Percentiles rank a stretch among this genome's conserved stretches.
These are phyloP conservation scores for Plantago ovata DNA, from an alignment of 257 asterid genomes.

Conservation along the genomic window DNA sequence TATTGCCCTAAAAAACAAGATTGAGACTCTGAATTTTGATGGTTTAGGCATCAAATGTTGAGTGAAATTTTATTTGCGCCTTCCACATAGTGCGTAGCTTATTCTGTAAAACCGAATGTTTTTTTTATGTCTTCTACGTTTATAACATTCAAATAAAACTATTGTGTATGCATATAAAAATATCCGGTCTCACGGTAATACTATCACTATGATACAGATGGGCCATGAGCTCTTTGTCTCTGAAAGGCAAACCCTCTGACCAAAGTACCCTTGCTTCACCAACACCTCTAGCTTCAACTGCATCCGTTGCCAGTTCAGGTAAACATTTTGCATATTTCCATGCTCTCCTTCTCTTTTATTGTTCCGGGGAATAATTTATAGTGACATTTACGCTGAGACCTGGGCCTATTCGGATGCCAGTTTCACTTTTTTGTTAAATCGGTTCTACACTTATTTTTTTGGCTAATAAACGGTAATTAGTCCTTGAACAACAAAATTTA, in stretches of 20 bases:
- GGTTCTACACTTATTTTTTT: not conserved
- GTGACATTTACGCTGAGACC: not conserved
- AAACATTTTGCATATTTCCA: constrained; percentile 13
- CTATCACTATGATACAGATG: constrained; percentile 59
- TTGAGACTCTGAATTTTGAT: too few species aligned
- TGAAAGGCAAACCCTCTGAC: constrained; percentile 85
- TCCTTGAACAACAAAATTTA: not conserved
- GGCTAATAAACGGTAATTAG: not conserved
- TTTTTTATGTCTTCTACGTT: not conserved
- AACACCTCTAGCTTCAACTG: constrained; percentile 52
- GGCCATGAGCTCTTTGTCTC: constrained; percentile 98
- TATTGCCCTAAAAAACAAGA: too few species aligned
- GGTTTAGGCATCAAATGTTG: too few species aligned
- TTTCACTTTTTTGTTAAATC: not conserved
- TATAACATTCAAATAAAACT: not conserved
- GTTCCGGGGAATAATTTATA: not conserved
- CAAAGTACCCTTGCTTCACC: constrained; percentile 51
- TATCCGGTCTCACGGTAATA: constrained; percentile 6
- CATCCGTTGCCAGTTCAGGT: constrained; percentile 69
- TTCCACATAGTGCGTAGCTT: too few species aligned
- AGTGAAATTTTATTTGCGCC: too few species aligned
- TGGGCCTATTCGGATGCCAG: not conserved
- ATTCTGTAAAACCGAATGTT: not conserved
- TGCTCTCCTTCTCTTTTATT: not conserved
- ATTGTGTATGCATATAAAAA: not conserved